Evolutionary conservation across 2,329 filamentous ascomycete genomes (phyloP).

Genomic region (Chrysosphaeria jannelii): DNA sequence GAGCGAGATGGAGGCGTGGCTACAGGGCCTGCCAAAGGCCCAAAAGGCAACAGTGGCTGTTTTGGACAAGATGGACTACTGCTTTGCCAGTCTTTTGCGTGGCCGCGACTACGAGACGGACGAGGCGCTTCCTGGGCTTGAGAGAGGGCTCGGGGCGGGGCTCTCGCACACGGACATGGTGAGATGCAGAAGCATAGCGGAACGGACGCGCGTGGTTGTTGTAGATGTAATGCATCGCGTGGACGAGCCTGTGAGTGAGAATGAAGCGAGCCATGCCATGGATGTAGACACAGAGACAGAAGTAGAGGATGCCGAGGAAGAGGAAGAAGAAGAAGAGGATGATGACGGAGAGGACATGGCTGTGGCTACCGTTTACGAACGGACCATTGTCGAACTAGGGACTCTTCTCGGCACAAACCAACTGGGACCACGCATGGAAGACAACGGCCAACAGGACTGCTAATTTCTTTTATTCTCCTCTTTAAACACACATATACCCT

Average conservation of each 20-base stretch:
- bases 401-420: conserved; percentile 22
- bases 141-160: conserved; percentile 22
- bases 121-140: conserved; percentile 39
- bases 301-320: conserved; percentile 13
- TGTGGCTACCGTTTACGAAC: conserved; percentile 48
- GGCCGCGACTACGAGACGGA: conserved; percentile 36
- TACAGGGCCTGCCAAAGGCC: conserved; percentile 38
- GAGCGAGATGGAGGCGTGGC: conserved; percentile 37
- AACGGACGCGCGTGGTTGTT: conserved; percentile 40
- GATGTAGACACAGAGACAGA: neutral
- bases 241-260: conserved; percentile 1
- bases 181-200: conserved; percentile 51
- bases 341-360: conserved; percentile 25
- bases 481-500: neutral
- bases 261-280: neutral
- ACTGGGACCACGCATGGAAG: neutral
- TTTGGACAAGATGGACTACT: conserved; percentile 52
- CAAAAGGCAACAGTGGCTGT: conserved; percentile 39
- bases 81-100: conserved; percentile 45
- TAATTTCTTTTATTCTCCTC: no score
- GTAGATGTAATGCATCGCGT: conserved; percentile 27
- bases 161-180: conserved; percentile 67
- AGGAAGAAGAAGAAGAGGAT: conserved; percentile 8
- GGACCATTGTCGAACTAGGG: conserved; percentile 45
- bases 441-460: conserved; percentile 2